A percentile compares a stretch with the other conserved stretches of the same genome.
phyloP scores from a whole-genome alignment of 1,284 basidiomycete genomes.

The Mixia osmundae region DNA sequence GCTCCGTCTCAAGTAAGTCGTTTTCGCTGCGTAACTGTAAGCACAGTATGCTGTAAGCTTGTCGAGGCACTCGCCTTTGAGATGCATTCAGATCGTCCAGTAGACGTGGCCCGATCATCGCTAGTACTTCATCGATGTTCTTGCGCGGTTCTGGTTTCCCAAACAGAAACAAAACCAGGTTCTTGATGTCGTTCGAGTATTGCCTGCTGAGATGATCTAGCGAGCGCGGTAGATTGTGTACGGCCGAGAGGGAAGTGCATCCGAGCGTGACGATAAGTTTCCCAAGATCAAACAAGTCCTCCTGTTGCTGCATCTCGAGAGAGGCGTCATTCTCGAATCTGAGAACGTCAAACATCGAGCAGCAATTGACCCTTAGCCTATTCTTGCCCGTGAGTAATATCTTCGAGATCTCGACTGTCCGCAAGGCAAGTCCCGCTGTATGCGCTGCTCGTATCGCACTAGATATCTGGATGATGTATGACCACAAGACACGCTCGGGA shows the following conservation, averaged over 20 bases:
- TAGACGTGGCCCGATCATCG: slow-evolving; percentile 49
- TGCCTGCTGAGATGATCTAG: slow-evolving; percentile 47
- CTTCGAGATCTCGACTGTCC: slow-evolving; percentile 68
- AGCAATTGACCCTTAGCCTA: slow-evolving; percentile 30
- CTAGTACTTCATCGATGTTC: slow-evolving; percentile 53
- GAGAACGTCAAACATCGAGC: slow-evolving; percentile 20
- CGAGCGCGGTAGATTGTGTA: slow-evolving; percentile 44
- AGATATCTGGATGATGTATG: slow-evolving; percentile 74
- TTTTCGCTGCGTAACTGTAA: slow-evolving; percentile 8
- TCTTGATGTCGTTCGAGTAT: slow-evolving; percentile 64
- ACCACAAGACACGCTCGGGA: slow-evolving; percentile 75
- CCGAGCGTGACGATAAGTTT: slow-evolving; percentile 60
- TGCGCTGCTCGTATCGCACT: slow-evolving; percentile 70
- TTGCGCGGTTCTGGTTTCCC: slow-evolving; percentile 40
- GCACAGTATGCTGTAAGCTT: background rate
- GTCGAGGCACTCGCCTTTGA: slow-evolving; percentile 34
- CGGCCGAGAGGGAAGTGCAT: slow-evolving; percentile 38
- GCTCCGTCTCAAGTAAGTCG: slow-evolving; percentile 61
- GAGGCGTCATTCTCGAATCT: slow-evolving; percentile 13
- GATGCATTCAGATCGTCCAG: slow-evolving; percentile 62
- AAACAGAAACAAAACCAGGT: slow-evolving; percentile 51
- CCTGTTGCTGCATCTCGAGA: slow-evolving; percentile 31
- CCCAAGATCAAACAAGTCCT: slow-evolving; percentile 71
- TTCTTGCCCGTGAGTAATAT: slow-evolving; percentile 74
- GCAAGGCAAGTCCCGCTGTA: slow-evolving; percentile 51